Base-by-base conservation (phyloP, 1,284 basidiomycete genomes). In the Austroboletus novae-zelandiae region DNA sequence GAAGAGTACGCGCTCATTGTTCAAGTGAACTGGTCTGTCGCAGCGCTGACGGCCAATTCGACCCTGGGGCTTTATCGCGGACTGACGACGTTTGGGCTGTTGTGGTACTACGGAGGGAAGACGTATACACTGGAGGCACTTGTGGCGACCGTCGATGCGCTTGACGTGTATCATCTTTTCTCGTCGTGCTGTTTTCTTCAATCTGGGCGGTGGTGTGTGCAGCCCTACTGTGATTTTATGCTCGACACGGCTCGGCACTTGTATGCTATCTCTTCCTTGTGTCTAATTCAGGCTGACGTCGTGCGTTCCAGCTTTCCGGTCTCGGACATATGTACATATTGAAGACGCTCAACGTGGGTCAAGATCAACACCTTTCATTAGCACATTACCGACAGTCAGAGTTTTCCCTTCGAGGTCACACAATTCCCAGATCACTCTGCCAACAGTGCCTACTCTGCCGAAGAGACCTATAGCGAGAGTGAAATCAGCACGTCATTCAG, bases 201-300 rank as follows among this genome's bases (percentile, higher is more conserved):
- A 52, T 62, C 47, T 23, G 20, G 5, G 25, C 17, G 29, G 8
- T 30, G 11, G 20, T 23, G 20, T 23, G 20, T 41, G 18, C 52
- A 89, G 89, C 80, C 84, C 2, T 90, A 80, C 64, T 83, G 94
- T 23, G 91, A 91, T 2, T 75, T 96, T 45, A 79, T 89, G 74
- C 76, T 97, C 10, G 94, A 97, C 60, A 95, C 88, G 0, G 69
- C 84, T 2, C 72, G 87, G 9, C 80, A 86, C 66, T 89, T 66
- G 74, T 81, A 57, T 20, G 69, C 65, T 23, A 23, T 23, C 20
- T 23, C 5, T 23, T 23, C 20, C 20, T 23, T 23, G 20, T 23
- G 20, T n/a, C 20, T 23, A 23, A 23, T 23, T 23, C 20, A 23
- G 20, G 20, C 20, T 23, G 20, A 23, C 20, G 20, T 86, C 64